Conservation (phyloP, 192 early-diverging fungal species). For the Podila verticillata region DNA sequence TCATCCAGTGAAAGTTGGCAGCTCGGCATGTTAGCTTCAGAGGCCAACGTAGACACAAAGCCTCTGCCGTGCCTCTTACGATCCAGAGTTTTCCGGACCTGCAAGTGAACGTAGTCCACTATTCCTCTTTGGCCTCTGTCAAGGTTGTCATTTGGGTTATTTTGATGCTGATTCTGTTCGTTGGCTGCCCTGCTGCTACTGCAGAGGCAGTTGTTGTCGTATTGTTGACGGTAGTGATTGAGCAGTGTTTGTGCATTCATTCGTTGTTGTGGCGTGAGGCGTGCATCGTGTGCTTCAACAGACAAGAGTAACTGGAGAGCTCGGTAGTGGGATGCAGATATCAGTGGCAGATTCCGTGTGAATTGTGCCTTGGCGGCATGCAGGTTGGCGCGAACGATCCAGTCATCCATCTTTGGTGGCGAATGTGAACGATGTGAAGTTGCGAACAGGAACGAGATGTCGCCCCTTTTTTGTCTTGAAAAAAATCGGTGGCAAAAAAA, state of each 20-base stretch:
- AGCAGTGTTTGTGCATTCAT: slow-evolving; percentile 34
- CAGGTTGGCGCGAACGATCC: slow-evolving; percentile 14
- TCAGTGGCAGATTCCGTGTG: slow-evolving; percentile 21
- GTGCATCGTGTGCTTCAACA: slow-evolving; percentile 33
- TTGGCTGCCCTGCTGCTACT: background rate
- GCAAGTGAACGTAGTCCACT: slow-evolving; percentile 16
- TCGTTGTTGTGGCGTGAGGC: slow-evolving; percentile 24
- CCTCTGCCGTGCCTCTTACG: slow-evolving; percentile 1
- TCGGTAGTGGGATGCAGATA: slow-evolving; percentile 32
- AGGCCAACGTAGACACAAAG: slow-evolving; percentile 17
- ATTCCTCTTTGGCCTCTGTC: background rate
- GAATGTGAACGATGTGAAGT: background rate
- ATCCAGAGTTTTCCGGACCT: slow-evolving; percentile 20
- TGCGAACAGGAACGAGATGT: background rate
- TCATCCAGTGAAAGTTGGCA: slow-evolving; percentile 19
- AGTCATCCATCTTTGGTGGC: slow-evolving; percentile 20
- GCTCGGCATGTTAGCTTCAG: slow-evolving; percentile 4
- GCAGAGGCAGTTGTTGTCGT: slow-evolving; percentile 18
- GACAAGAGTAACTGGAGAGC: slow-evolving; percentile 33
- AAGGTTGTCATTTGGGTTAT: background rate
- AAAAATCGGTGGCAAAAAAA: slow-evolving; percentile 11
- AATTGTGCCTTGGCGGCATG: slow-evolving; percentile 22
- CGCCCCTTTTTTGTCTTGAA: background rate
- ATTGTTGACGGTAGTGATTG: slow-evolving; percentile 29
- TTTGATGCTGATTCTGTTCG: background rate